Evolutionary conservation across 345 rosid genomes (phyloP).

Genomic region (Hibiscus mutabilis): DNA sequence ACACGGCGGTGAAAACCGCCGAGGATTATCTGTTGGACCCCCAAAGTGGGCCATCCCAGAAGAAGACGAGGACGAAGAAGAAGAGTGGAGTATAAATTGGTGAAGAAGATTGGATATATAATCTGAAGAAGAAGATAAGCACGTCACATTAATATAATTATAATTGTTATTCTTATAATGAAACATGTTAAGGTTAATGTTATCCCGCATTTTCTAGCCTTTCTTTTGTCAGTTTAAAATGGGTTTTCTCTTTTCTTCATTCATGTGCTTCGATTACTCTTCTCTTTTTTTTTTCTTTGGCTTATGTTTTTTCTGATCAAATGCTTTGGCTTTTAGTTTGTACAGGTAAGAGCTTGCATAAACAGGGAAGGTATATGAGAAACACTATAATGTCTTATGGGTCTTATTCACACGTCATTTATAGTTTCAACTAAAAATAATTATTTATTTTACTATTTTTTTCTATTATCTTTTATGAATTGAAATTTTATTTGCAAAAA

Average conservation of each 20-base stretch:
- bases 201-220: slow-evolving; percentile 22
- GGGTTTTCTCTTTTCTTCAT: background rate
- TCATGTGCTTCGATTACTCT: background rate
- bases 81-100: slow-evolving; percentile 54
- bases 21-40: slow-evolving; percentile 5
- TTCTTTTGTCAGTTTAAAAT: slow-evolving; percentile 4
- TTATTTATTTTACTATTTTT: too few relatives aligned
- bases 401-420: too few relatives aligned
- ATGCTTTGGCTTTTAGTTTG: slow-evolving; percentile 8
- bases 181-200: slow-evolving; percentile 8
- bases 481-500: too few relatives aligned
- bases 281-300: too few relatives aligned
- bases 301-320: too few relatives aligned
- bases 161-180: slow-evolving; percentile 15
- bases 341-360: background rate
- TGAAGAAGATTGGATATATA: slow-evolving; percentile 59
- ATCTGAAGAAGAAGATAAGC: slow-evolving; percentile 31
- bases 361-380: background rate
- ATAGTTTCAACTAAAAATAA: too few relatives aligned
- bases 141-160: background rate
- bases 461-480: too few relatives aligned
- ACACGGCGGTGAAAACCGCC: slow-evolving; percentile 17
- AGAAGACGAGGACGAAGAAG: slow-evolving; percentile 28
- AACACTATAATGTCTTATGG: too few relatives aligned
- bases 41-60: slow-evolving; percentile 4